phyloP scores from a whole-genome alignment of 2,329 filamentous ascomycete genomes.

The Curvularia hawaiiensis region DNA sequence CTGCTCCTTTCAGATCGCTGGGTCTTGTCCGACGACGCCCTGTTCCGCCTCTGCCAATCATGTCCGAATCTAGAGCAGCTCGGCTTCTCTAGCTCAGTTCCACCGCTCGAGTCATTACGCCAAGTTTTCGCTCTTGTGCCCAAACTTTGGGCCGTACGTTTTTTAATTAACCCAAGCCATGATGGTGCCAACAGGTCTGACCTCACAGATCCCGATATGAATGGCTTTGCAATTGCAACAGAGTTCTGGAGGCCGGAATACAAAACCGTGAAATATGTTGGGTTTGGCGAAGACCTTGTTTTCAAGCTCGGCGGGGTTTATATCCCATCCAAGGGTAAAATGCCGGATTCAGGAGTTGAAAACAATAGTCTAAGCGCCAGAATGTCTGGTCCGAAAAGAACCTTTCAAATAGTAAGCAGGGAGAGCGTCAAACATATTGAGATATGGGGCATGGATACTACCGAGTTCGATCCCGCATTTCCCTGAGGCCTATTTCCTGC shows the following conservation, averaged over 20 bases:
- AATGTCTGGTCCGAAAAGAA: slow-evolving; percentile 35
- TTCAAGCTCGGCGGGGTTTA: slow-evolving; percentile 46
- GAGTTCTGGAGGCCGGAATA: slow-evolving; percentile 46
- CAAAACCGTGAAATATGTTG: slow-evolving; percentile 45
- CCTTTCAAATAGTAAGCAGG: slow-evolving; percentile 38
- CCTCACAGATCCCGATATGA: slow-evolving; percentile 35
- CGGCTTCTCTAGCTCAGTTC: slow-evolving; percentile 62
- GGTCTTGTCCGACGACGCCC: slow-evolving; percentile 55
- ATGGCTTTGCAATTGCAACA: slow-evolving; percentile 39
- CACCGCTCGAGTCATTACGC: slow-evolving; percentile 46
- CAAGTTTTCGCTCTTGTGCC: slow-evolving; percentile 45
- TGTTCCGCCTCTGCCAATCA: slow-evolving; percentile 58
- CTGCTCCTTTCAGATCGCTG: slow-evolving; percentile 63
- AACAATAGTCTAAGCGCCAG: slow-evolving; percentile 35
- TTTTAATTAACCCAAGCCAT: slow-evolving; percentile 42
- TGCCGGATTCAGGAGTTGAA: slow-evolving; percentile 11
- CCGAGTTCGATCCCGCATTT: slow-evolving; percentile 39
- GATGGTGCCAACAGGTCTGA: slow-evolving; percentile 36
- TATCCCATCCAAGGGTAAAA: slow-evolving; percentile 26
- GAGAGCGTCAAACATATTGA: slow-evolving; percentile 50
- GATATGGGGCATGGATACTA: slow-evolving; percentile 53
- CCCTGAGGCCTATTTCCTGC: slow-evolving; percentile 18
- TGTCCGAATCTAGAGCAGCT: slow-evolving; percentile 66
- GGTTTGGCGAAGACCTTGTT: slow-evolving; percentile 45
- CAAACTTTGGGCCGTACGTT: slow-evolving; percentile 49